Evolutionary conservation across 371 early-diverging fungal species (phyloP).

Genomic region (Mucor racemosus): DNA sequence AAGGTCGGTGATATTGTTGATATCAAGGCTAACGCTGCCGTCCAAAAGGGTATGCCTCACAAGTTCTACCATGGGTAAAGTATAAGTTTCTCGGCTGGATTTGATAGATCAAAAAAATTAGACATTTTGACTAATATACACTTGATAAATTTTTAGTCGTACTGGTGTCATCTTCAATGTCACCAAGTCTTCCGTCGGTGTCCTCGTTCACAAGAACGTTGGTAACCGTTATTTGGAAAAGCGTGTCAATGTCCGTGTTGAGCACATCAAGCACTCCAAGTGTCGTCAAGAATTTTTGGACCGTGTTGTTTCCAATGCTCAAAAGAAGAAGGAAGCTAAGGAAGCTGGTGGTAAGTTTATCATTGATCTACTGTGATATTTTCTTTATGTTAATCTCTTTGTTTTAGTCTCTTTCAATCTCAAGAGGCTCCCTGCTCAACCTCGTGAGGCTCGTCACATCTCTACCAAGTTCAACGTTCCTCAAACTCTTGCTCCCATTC

Average conservation of each 20-base stretch:
- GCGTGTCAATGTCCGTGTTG: slow-evolving; percentile 97
- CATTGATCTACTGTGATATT: neutral
- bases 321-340: slow-evolving; percentile 82
- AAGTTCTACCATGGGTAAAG: slow-evolving; percentile 99
- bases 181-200: slow-evolving; percentile 97
- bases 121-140: neutral
- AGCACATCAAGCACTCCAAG: slow-evolving; percentile 99
- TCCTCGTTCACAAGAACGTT: slow-evolving; percentile 98
- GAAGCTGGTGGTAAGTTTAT: slow-evolving; percentile 56
- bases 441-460: slow-evolving; percentile 92
- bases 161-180: slow-evolving; percentile 99
- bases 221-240: slow-evolving; percentile 98
- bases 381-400: neutral
- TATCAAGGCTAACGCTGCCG: slow-evolving; percentile 90
- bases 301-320: slow-evolving; percentile 95
- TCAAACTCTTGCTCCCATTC: slow-evolving; percentile 91
- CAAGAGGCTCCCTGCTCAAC: slow-evolving; percentile 95
- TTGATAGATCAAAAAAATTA: slow-evolving; percentile 9
- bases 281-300: slow-evolving; percentile 98
- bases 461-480: slow-evolving; percentile 90
- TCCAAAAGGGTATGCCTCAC: slow-evolving; percentile 99
- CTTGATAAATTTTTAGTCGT: slow-evolving; percentile 57
- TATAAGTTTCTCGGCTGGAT: neutral
- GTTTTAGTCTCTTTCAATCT: slow-evolving; percentile 68
- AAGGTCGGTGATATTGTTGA: slow-evolving; percentile 99